Percentiles rank a stretch among this genome's conserved stretches.
Conservation (phyloP, 2,329 filamentous ascomycete genomes). For the Bipolaris sorokiniana region DNA sequence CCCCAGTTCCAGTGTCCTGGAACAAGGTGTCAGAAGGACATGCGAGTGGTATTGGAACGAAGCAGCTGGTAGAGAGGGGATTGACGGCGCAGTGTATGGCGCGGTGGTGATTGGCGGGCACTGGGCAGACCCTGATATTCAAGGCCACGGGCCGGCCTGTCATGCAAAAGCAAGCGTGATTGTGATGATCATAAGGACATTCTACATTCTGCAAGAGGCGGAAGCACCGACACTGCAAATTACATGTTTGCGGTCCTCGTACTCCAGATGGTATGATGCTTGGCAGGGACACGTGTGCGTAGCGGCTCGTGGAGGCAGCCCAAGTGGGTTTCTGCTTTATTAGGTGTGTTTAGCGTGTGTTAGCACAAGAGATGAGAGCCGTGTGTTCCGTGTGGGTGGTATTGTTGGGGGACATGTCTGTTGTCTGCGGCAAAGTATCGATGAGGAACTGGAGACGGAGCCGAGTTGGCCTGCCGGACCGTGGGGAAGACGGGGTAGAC, state of each 20-base stretch:
- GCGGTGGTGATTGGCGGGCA: slow-evolving; percentile 7
- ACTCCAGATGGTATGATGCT: slow-evolving; percentile 3
- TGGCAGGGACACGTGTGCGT: slow-evolving; percentile 9
- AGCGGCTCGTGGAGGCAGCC: background rate
- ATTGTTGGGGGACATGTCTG: background rate
- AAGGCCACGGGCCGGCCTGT: background rate
- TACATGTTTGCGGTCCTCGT: too few species aligned
- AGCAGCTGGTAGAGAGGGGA: slow-evolving; percentile 5
- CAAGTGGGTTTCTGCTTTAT: slow-evolving; percentile 1
- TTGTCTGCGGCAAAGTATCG: background rate
- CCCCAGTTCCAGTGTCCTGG: slow-evolving; percentile 15
- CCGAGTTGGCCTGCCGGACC: slow-evolving; percentile 2
- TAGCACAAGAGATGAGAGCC: slow-evolving; percentile 3
- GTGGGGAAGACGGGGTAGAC: slow-evolving; percentile 1
- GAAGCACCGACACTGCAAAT: slow-evolving; percentile 8
- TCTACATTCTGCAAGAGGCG: slow-evolving; percentile 5
- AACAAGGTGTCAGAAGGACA: slow-evolving; percentile 1
- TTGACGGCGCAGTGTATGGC: background rate
- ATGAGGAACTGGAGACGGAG: slow-evolving; percentile 13
- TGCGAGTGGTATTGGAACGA: slow-evolving; percentile 11
- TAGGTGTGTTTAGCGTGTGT: slow-evolving; percentile 7
- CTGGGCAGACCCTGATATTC: slow-evolving; percentile 5
- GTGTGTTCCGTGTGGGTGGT: slow-evolving; percentile 11
- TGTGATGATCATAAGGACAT: slow-evolving; percentile 13
- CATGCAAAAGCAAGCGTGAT: slow-evolving; percentile 8